phyloP scores from a whole-genome alignment of 2,329 filamentous ascomycete species.

The Phaeophleospora eucalypticola region DNA sequence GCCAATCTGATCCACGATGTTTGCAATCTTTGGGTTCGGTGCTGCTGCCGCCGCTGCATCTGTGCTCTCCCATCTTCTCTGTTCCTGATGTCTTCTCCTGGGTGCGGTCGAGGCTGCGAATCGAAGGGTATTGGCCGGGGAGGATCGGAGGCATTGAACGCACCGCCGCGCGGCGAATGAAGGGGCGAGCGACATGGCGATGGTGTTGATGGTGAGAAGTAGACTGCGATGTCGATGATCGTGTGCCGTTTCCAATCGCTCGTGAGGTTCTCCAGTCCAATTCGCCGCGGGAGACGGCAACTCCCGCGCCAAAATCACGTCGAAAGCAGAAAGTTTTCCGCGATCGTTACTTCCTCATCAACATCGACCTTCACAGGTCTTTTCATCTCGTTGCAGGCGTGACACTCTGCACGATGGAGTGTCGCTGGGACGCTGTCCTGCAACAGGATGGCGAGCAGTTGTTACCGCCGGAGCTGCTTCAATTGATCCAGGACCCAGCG shows the following conservation, averaged over 20 bases:
- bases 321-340: neutral
- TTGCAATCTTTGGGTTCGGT: slow-evolving; percentile 82
- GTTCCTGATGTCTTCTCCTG: slow-evolving; percentile 19
- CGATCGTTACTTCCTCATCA: neutral
- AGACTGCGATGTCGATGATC: neutral
- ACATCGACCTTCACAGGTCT: neutral
- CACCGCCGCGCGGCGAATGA: slow-evolving; percentile 44
- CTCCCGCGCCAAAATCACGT: neutral
- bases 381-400: neutral
- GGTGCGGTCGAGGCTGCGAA: slow-evolving; percentile 24
- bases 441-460: slow-evolving; percentile 50
- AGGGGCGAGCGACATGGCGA: slow-evolving; percentile 43
- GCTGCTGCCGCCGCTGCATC: slow-evolving; percentile 53
- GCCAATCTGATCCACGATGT: slow-evolving; percentile 97
- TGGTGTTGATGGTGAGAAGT: slow-evolving; percentile 1
- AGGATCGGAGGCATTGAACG: slow-evolving; percentile 34
- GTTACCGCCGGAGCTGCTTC: slow-evolving; percentile 62
- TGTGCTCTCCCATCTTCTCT: slow-evolving; percentile 84
- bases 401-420: slow-evolving; percentile 24
- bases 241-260: slow-evolving; percentile 10
- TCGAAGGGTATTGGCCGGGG: slow-evolving; percentile 21
- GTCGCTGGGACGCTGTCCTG: slow-evolving; percentile 28
- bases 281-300: neutral
- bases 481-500: slow-evolving; percentile 54
- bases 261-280: neutral